Base-by-base conservation (phyloP, 768 basidiomycete genomes). In the Tephrocybe sp. region DNA sequence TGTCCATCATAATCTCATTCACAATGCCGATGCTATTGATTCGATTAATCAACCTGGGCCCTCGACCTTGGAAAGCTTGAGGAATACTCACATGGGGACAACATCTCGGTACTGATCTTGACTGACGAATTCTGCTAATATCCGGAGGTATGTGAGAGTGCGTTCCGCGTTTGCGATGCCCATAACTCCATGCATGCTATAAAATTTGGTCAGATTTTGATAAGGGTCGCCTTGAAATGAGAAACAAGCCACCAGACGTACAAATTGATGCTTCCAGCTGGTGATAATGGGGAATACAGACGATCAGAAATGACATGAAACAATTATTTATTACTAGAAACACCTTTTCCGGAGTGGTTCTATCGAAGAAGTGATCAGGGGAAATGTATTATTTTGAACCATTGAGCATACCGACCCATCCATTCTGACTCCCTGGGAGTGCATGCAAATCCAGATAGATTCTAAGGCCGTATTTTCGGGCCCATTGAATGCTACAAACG, bases 381-480 rank as follows among this genome's bases (percentile, higher is more conserved):
- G n/a, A 45, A 13, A 23, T 16, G 10, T 23, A 32, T 10, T 22
- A 8, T 39, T 32, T 7, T 19, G 22, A 14, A 41, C 22, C 30
- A 20, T 23, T 31, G 10, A 13, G 7, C 30, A 17, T 26, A 44
- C 45, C 33, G 43, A 57, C 55, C 48, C 52, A 60, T 67, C 86
- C 89, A 63, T 89, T 89, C 60, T 90, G 89, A 40, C 81, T 83
- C 36, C 92, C 92, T 26, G 92, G 91, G 20, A 85, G 73, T 4
- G 87, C 77, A 64, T 91, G 89, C 31, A 92, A 67, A 69, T 95
- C 93, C 11, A 95, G 71, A 60, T 82, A 82, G 48, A 95, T 82
- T 23, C 92, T 78, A n/a, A 95, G 58, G 1, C 92, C 92, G 64
- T 95, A 95, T 68, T 97, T 95, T 44, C 92, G 76, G 12, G 84